Base-by-base conservation (phyloP, 164 flowering plant species). In the Litsea cubeba region DNA sequence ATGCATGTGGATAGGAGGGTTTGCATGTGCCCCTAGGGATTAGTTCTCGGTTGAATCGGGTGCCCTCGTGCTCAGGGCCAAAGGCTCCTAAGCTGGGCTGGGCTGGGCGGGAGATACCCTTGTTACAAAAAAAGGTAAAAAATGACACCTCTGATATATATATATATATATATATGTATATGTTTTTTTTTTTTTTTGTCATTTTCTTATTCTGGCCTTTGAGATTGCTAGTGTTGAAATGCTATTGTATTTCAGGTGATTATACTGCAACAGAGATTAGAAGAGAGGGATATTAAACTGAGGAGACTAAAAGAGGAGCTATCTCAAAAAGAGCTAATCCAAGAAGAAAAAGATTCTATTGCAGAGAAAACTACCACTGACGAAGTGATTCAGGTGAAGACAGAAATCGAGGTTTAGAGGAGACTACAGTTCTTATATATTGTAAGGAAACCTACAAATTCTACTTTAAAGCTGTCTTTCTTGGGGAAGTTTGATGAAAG, bases 281-380 rank as follows among this genome's bases (percentile, higher is more conserved):
- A 90, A 77, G 95, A 88, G 76, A 91, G 77, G 82, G 97, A 93
- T 68, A 65, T 69, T 0, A 90, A 88, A 70, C 69, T 93, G 54
- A 58, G 74, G 35, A 88, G 82, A 68, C 77, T 93, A 73, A 91
- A 81, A 81, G 75, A 79, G 17, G 84, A 89, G 81, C 78, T 83
- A 51, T 79, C 83, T 46, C 80, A 81, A 78, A 84, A 78, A 71
- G 79, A 70, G 49, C 24, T 10, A 32, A 58, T 49, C 50, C 88
- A 77, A 62, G 88, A 81, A 69, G 79, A 67, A 23, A 78, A 82
- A 51, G 77, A 63, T 35, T 62, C 22, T 46, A 24, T 62, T 25
- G 50, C 22, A 62, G 74, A 62, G 23, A 72, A 63, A 57, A 72
- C 40, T 20, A 35, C 24, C 24, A 24, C 14, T 62, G 69, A 49